Evolutionary conservation across 1,284 basidiomycete genomes (phyloP).

Genomic region (Mycena sp.): DNA sequence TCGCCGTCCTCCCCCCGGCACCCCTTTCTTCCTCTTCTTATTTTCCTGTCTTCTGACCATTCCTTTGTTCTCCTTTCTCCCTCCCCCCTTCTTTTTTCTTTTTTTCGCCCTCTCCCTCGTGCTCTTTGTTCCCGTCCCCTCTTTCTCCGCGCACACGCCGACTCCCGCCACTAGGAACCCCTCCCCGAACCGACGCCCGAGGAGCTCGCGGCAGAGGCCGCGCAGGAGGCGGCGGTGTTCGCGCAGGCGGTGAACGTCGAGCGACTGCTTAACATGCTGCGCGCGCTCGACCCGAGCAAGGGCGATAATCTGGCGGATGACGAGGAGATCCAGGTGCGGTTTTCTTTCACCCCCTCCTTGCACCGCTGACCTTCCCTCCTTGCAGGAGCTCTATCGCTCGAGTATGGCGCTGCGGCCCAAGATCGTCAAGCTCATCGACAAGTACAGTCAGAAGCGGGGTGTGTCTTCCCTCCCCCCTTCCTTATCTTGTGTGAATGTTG

Average conservation of each 20-base stretch:
- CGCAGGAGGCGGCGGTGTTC: conserved; percentile 91
- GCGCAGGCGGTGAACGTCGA: conserved; percentile 90
- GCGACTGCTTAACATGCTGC: conserved; percentile 83
- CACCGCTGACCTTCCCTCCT: neutral
- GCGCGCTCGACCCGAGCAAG: conserved; percentile 77
- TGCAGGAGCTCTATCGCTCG: conserved; percentile 88
- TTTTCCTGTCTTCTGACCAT: neutral
- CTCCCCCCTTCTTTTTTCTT: conserved; percentile 2
- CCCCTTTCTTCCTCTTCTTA: too few relatives aligned
- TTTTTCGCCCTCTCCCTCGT: conserved; percentile 2
- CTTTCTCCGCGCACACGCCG: too few relatives aligned
- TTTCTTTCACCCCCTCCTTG: too few relatives aligned
- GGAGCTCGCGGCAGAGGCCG: conserved; percentile 86
- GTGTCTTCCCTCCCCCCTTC: conserved; percentile 20
- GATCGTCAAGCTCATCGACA: conserved; percentile 96
- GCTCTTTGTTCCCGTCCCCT: too few relatives aligned
- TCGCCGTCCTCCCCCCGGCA: too few relatives aligned
- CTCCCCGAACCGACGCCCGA: conserved; percentile 86
- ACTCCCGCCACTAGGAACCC: conserved; percentile 68
- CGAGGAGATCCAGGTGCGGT: conserved; percentile 88
- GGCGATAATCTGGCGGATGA: conserved; percentile 90
- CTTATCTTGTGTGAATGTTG: neutral
- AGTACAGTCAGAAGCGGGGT: conserved; percentile 96
- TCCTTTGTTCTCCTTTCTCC: neutral
- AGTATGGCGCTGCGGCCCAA: conserved; percentile 92